Conservation (phyloP, 805 yeast species). For the Hanseniaspora taiwanica region DNA sequence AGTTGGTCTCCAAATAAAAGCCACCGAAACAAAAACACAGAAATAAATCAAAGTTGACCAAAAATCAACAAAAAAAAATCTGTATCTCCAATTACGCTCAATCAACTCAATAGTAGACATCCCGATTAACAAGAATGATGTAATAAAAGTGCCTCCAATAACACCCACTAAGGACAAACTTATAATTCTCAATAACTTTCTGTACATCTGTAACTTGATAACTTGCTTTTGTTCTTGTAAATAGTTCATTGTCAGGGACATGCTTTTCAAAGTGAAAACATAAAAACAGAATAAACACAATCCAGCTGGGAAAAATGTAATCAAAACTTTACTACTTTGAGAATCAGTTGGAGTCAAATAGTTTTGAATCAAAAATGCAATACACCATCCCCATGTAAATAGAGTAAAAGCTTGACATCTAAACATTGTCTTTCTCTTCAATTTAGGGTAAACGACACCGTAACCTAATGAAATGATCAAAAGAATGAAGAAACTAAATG, state of each 20-base stretch:
- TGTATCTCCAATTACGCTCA: constrained; percentile 83
- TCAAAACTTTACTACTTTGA: constrained; percentile 35
- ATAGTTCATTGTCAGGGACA: constrained; percentile 60
- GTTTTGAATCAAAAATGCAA: constrained; percentile 39
- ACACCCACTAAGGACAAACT: constrained; percentile 58
- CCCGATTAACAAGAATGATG: constrained; percentile 57
- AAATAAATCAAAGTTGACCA: constrained; percentile 91
- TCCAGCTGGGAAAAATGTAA: constrained; percentile 60
- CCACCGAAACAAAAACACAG: constrained; percentile 66
- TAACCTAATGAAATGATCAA: constrained; percentile 83
- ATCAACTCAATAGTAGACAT: constrained; percentile 65
- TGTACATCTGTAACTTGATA: constrained; percentile 82
- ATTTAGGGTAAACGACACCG: constrained; percentile 82
- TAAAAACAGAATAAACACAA: constrained; percentile 62
- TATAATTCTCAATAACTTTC: constrained; percentile 59
- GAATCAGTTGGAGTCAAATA: constrained; percentile 40
- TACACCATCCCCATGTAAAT: constrained; percentile 41
- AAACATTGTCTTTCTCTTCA: constrained; percentile 63
- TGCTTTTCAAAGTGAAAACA: constrained; percentile 55
- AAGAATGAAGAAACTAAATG: constrained; percentile 79
- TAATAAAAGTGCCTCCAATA: constrained; percentile 55
- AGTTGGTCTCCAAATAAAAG: constrained; percentile 96
- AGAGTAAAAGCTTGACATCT: constrained; percentile 48
- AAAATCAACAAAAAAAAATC: constrained; percentile 80
- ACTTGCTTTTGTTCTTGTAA: constrained; percentile 79